Evolutionary conservation across 1,139 yeast genomes (phyloP).

Genomic region (Candida sojae): DNA sequence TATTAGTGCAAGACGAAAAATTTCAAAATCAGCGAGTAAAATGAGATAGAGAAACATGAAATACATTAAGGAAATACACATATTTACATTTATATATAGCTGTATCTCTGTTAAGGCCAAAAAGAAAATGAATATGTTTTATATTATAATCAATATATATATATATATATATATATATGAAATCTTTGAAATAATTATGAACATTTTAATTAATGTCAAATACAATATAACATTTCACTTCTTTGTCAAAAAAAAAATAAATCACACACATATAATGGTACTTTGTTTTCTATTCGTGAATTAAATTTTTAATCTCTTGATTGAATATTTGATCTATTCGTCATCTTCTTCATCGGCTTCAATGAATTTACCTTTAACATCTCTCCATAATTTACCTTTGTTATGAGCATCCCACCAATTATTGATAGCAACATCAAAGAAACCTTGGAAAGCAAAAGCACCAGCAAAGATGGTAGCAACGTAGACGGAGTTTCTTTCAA

Average conservation of each 20-base stretch:
- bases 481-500: constrained; percentile 91
- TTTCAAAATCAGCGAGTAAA: background rate
- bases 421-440: constrained; percentile 79
- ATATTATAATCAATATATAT: background rate
- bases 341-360: constrained; percentile 61
- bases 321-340: constrained; percentile 18
- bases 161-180: too few species aligned
- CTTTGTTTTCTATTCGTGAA: background rate
- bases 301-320: background rate
- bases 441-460: constrained; percentile 88
- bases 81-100: too few species aligned
- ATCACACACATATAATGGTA: background rate
- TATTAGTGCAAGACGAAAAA: background rate
- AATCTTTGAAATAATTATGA: background rate
- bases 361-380: constrained; percentile 69
- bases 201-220: background rate
- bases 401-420: constrained; percentile 85
- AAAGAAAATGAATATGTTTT: background rate
- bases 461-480: constrained; percentile 84
- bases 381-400: constrained; percentile 97
- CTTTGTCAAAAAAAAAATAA: background rate
- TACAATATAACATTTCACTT: background rate
- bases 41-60: background rate
- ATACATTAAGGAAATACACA: too few species aligned
- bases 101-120: background rate